Conservation (phyloP, 441 rosid genomes). For the Pelargonium fulgidum region DNA sequence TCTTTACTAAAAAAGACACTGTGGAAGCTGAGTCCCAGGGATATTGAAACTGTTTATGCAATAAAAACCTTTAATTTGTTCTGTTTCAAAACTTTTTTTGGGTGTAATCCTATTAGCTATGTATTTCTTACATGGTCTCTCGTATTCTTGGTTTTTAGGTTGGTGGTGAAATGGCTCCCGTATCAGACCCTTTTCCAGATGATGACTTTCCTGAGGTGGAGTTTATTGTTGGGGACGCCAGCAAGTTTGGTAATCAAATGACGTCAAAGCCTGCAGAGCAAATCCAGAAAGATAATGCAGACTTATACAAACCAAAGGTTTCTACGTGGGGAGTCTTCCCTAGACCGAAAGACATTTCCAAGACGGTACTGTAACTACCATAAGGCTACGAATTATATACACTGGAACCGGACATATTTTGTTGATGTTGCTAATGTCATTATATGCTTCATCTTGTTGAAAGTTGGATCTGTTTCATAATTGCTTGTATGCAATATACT, state of each 20-base stretch:
- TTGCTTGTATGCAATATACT: too few species aligned
- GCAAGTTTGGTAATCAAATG: neutral
- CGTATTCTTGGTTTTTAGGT: constrained; percentile 32
- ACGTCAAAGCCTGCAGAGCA: constrained; percentile 26
- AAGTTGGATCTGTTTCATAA: too few species aligned
- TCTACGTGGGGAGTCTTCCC: constrained; percentile 93
- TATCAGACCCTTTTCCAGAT: neutral
- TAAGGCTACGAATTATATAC: neutral
- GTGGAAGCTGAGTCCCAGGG: too few species aligned
- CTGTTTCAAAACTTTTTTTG: too few species aligned
- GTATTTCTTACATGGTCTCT: constrained; percentile 16
- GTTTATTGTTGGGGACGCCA: constrained; percentile 1
- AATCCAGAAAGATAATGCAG: constrained; percentile 32
- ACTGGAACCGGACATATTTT: too few species aligned
- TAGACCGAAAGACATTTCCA: constrained; percentile 76
- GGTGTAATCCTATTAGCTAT: neutral
- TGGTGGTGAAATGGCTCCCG: constrained; percentile 58
- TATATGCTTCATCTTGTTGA: too few species aligned
- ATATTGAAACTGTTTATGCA: too few species aligned
- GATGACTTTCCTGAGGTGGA: constrained; percentile 1
- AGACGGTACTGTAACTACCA: constrained; percentile 39
- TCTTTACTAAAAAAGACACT: too few species aligned
- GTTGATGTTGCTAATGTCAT: too few species aligned
- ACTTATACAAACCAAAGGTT: constrained; percentile 71
- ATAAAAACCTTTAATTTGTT: too few species aligned